Conservation (phyloP, 148 eudicot genomes). For the Pouteria glomerata region DNA sequence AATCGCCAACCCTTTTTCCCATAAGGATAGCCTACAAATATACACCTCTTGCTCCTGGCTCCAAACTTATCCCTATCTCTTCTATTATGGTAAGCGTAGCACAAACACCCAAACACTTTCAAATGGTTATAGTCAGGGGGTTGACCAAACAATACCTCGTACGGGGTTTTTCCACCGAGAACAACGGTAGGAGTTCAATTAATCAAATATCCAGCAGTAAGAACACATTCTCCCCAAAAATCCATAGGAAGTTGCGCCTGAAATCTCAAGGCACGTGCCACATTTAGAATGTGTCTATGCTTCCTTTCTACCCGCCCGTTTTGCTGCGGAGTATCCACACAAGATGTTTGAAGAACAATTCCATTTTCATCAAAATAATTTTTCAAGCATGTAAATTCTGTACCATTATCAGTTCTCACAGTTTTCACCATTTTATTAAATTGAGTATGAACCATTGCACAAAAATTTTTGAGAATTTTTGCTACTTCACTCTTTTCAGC, state of each 20-base stretch:
- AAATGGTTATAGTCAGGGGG: background rate
- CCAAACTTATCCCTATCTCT: background rate
- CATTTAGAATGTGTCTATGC: background rate
- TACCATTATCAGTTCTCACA: background rate
- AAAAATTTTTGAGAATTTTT: background rate
- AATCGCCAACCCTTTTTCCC: too few relatives aligned
- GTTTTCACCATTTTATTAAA: conserved; percentile 4
- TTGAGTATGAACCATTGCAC: background rate
- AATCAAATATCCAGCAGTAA: too few relatives aligned
- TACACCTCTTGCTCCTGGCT: background rate
- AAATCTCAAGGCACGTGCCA: too few relatives aligned
- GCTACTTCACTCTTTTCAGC: background rate
- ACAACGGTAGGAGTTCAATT: background rate
- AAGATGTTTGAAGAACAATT: background rate
- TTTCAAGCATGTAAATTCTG: conserved; percentile 4
- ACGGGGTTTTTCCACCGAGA: background rate
- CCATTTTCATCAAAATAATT: background rate
- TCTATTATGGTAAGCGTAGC: background rate
- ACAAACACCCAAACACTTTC: too few relatives aligned
- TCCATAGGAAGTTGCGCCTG: background rate
- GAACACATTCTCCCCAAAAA: too few relatives aligned
- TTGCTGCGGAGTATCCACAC: too few relatives aligned
- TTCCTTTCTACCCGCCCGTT: background rate
- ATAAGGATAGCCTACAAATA: too few relatives aligned
- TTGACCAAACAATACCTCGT: background rate